Evolutionary conservation across 768 basidiomycete species (phyloP).

Genomic region (Brasilioporus rufonigricans): DNA sequence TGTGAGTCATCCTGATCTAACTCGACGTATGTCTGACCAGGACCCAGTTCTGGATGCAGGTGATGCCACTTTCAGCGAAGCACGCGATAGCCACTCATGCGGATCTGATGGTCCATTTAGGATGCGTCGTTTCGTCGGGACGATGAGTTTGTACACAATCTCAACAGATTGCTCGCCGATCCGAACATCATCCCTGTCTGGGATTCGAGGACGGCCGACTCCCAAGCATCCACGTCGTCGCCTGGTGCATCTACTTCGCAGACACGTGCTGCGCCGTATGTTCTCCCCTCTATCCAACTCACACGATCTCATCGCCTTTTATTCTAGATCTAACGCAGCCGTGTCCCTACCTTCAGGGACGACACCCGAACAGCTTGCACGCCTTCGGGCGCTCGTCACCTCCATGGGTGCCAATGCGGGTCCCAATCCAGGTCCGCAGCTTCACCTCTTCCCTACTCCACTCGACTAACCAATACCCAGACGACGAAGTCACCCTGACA

Average conservation of each 20-base stretch:
- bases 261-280: slow-evolving; percentile 32
- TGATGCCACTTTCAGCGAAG: slow-evolving; percentile 28
- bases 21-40: neutral
- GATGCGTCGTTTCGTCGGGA: slow-evolving; percentile 68
- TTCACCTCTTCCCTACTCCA: neutral
- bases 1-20: slow-evolving; percentile 45
- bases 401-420: slow-evolving; percentile 39
- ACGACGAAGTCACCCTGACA: slow-evolving; percentile 58
- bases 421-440: slow-evolving; percentile 15
- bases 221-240: slow-evolving; percentile 48
- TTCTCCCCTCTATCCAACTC: neutral
- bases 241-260: slow-evolving; percentile 30
- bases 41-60: slow-evolving; percentile 85
- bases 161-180: slow-evolving; percentile 69
- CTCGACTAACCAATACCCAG: slow-evolving; percentile 11
- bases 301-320: neutral
- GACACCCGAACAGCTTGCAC: slow-evolving; percentile 67
- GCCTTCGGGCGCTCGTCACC: slow-evolving; percentile 53
- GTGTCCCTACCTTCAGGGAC: slow-evolving; percentile 13
- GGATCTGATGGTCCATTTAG: slow-evolving; percentile 33
- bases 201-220: slow-evolving; percentile 40
- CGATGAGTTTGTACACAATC: slow-evolving; percentile 67
- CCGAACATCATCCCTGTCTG: slow-evolving; percentile 62
- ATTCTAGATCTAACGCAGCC: slow-evolving; percentile 8
- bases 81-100: neutral